phyloP scores from a whole-genome alignment of 352 stramenopile species.

The Phytophthora pseudosyringae region DNA sequence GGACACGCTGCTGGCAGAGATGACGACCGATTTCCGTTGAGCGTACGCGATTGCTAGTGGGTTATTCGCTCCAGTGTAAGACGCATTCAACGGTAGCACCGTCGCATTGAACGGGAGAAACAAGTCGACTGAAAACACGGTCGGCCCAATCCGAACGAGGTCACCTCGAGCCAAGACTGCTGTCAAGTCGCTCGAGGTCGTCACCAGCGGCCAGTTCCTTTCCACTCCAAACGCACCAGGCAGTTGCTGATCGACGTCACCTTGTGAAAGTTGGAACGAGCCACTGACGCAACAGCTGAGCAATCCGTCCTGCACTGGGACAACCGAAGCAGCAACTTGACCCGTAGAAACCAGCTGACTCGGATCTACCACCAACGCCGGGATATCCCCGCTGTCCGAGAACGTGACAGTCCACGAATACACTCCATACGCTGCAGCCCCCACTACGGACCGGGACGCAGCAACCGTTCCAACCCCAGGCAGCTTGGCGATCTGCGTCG shows the following conservation, averaged over 20 bases:
- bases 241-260: not conserved
- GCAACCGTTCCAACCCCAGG: not conserved
- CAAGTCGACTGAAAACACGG: not conserved
- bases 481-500: not conserved
- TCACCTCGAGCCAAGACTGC: slow-evolving; percentile 1
- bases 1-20: not conserved
- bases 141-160: not conserved
- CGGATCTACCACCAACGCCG: not conserved
- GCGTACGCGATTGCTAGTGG: not conserved
- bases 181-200: not conserved
- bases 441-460: not conserved
- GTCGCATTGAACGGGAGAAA: slow-evolving; percentile 1
- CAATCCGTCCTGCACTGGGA: not conserved
- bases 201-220: not conserved
- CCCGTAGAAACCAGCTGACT: not conserved
- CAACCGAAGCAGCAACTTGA: not conserved
- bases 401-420: slow-evolving; percentile 19
- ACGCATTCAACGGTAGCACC: not conserved
- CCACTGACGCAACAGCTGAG: not conserved
- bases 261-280: not conserved
- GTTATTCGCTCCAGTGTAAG: not conserved
- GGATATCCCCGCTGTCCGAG: slow-evolving; percentile 12
- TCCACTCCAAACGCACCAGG: not conserved
- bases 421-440: slow-evolving; percentile 6
- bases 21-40: not conserved